A percentile compares a stretch with the other conserved stretches of the same genome.
These are phyloP conservation scores for Aspergillus pseudoterreus DNA, from an alignment of 2,329 filamentous ascomycete species.

Conservation along the genomic window DNA sequence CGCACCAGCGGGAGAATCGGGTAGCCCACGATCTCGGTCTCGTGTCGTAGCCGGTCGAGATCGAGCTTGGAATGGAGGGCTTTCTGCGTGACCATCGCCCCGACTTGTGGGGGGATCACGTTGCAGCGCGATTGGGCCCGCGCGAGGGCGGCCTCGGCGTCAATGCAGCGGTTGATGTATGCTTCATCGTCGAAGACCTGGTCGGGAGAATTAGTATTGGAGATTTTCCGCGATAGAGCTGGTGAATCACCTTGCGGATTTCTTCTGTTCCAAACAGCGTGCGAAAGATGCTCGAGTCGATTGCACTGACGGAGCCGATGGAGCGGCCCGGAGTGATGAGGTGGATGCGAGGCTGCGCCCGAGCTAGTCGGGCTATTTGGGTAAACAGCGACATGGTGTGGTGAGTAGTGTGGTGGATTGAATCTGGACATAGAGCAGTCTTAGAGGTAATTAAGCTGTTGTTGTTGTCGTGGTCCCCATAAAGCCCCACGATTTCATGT, in stretches of 20 bases:
- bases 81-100: slow-evolving; percentile 35
- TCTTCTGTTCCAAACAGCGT: slow-evolving; percentile 52
- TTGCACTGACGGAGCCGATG: slow-evolving; percentile 41
- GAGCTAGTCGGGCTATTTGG: slow-evolving; percentile 11
- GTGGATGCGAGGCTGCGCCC: slow-evolving; percentile 2
- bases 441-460: neutral
- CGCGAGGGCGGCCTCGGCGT: slow-evolving; percentile 52
- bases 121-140: slow-evolving; percentile 48
- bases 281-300: slow-evolving; percentile 50
- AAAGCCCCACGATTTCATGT: neutral
- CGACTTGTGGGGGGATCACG: slow-evolving; percentile 44
- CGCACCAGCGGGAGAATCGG: slow-evolving; percentile 51
- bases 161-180: slow-evolving; percentile 42
- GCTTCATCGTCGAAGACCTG: slow-evolving; percentile 49
- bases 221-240: neutral
- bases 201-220: neutral
- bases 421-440: too few species aligned
- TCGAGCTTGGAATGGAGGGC: slow-evolving; percentile 34
- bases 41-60: slow-evolving; percentile 40
- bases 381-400: slow-evolving; percentile 13
- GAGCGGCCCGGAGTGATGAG: slow-evolving; percentile 62
- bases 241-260: slow-evolving; percentile 33
- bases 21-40: slow-evolving; percentile 54
- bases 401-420: too few species aligned
- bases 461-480: neutral